Conservation (phyloP, 2,329 filamentous ascomycete genomes). For the Colletotrichum lini region DNA sequence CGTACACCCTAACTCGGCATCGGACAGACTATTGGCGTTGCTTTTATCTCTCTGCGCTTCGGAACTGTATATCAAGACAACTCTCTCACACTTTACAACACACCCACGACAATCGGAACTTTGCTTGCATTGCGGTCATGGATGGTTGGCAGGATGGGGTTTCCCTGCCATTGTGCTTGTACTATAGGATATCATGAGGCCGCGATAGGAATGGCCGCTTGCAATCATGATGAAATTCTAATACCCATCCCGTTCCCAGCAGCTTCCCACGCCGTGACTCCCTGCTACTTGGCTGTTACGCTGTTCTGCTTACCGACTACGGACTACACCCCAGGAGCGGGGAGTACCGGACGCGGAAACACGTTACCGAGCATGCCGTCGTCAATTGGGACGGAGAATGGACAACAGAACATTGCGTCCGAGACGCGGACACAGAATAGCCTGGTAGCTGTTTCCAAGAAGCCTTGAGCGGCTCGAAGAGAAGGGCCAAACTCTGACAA, state of each 20-base stretch:
- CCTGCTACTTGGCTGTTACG: neutral
- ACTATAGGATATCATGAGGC: constrained; percentile 42
- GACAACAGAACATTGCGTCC: neutral
- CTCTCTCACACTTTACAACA: constrained; percentile 33
- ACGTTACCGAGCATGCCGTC: neutral
- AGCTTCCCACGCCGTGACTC: neutral
- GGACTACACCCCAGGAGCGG: neutral
- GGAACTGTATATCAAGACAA: constrained; percentile 40
- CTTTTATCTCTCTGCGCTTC: constrained; percentile 26
- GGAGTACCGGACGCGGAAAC: neutral
- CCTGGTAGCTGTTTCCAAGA: neutral
- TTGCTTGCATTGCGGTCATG: constrained; percentile 42
- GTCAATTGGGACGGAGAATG: too few species aligned
- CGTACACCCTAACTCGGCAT: neutral
- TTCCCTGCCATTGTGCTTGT: constrained; percentile 41
- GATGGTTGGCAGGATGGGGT: constrained; percentile 40
- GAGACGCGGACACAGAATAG: neutral
- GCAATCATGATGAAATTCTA: constrained; percentile 41
- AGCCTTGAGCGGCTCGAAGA: neutral
- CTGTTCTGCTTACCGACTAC: neutral
- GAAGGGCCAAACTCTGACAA: too few species aligned
- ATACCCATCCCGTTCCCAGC: constrained; percentile 21
- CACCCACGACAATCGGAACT: constrained; percentile 35
- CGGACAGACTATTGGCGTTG: constrained; percentile 23
- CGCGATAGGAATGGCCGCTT: constrained; percentile 35